Evolutionary conservation across 257 asterid genomes (phyloP).

Genomic region (Ballota nigra): DNA sequence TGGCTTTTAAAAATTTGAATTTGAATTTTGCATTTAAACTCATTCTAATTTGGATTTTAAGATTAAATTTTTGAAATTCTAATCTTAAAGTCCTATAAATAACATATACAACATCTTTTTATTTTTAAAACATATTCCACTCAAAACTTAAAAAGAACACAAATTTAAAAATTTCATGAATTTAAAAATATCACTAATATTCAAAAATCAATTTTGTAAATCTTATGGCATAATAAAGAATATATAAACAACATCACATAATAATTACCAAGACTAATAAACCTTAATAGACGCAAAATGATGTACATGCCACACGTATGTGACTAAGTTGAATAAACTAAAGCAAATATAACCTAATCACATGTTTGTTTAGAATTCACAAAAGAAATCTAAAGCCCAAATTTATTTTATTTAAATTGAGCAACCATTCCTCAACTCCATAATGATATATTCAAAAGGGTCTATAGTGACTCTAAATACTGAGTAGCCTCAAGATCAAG

Average conservation of each 20-base stretch:
- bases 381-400: not conserved
- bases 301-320: not conserved
- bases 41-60: too few species aligned
- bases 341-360: not conserved
- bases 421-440: not conserved
- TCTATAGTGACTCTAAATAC: conserved; percentile 70
- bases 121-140: too few species aligned
- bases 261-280: not conserved
- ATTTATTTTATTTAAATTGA: not conserved
- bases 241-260: not conserved
- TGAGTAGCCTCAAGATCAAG: conserved; percentile 80
- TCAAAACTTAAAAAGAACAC: too few species aligned
- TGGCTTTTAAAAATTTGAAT: too few species aligned
- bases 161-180: too few species aligned
- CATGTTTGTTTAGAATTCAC: not conserved
- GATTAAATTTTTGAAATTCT: too few species aligned
- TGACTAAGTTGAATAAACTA: not conserved
- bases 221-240: not conserved
- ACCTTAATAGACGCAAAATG: not conserved
- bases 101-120: too few species aligned
- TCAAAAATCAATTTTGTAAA: too few species aligned
- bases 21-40: too few species aligned
- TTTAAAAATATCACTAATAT: too few species aligned
- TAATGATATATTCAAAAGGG: not conserved
- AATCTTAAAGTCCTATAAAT: too few species aligned